Conservation (phyloP, 2,329 filamentous ascomycete species). For the Remersonia thermophila region DNA sequence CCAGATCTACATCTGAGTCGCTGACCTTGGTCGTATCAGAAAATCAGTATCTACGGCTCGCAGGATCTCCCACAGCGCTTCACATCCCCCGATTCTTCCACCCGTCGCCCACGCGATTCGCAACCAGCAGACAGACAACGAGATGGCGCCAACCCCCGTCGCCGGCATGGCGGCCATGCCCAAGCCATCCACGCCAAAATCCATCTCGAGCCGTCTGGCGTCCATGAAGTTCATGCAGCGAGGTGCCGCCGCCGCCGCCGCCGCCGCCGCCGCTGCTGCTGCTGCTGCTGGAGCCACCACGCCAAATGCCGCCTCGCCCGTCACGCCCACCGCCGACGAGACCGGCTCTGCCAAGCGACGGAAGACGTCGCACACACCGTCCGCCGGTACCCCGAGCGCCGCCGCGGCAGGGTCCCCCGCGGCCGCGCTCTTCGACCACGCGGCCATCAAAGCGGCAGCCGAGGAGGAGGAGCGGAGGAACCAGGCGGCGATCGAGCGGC, state of each 20-base stretch:
- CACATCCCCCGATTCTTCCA: too few relatives aligned
- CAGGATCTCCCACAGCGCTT: too few relatives aligned
- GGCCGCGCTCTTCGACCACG: conserved; percentile 41
- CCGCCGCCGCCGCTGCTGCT: conserved; percentile 22
- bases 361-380: conserved; percentile 34
- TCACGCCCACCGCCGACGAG: conserved; percentile 29
- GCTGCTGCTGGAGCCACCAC: too few relatives aligned
- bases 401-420: conserved; percentile 22
- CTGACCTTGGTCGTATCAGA: too few relatives aligned
- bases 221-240: conserved; percentile 99
- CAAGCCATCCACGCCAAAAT: conserved; percentile 36
- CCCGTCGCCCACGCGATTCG: too few relatives aligned
- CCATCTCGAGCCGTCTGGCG: conserved; percentile 76
- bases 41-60: too few relatives aligned
- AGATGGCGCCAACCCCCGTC: conserved; percentile 13
- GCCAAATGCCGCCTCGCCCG: conserved; percentile 27
- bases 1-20: too few relatives aligned
- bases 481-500: conserved; percentile 47
- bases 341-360: conserved; percentile 50
- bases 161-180: conserved; percentile 13
- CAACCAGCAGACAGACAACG: too few relatives aligned
- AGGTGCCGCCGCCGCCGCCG: conserved; percentile 52
- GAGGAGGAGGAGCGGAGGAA: conserved; percentile 56
- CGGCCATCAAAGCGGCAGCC: conserved; percentile 49
- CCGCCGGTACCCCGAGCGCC: conserved; percentile 14